These are phyloP conservation scores for Musa itinerans DNA, from an alignment of 176 grass and related monocot species.

Conservation along the genomic window DNA sequence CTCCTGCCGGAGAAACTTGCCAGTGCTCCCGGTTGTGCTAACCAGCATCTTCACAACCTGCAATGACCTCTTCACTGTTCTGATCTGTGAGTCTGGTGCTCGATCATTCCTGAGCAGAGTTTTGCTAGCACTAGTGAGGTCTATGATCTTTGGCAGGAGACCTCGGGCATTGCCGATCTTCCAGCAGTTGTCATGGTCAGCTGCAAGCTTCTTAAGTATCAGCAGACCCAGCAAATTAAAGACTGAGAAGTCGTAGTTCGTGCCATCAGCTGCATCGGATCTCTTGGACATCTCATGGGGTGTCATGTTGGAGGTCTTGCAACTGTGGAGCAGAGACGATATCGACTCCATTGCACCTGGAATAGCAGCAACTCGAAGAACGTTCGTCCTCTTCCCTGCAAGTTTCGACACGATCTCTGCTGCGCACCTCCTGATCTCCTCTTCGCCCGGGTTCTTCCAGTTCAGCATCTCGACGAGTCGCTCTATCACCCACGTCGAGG, in stretches of 20 bases:
- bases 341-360: constrained; percentile 58
- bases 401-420: constrained; percentile 29
- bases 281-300: neutral
- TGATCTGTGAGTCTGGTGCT: constrained; percentile 13
- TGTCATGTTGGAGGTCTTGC: neutral
- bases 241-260: constrained; percentile 24
- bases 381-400: constrained; percentile 20
- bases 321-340: constrained; percentile 43
- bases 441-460: constrained; percentile 28
- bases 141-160: constrained; percentile 46
- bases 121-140: constrained; percentile 34
- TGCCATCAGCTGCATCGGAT: neutral
- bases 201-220: constrained; percentile 46
- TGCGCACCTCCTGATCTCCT: constrained; percentile 20
- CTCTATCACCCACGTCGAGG: constrained; percentile 21
- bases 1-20: constrained; percentile 33
- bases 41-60: constrained; percentile 51
- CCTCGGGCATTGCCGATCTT: constrained; percentile 47
- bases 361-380: constrained; percentile 34
- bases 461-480: constrained; percentile 38
- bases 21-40: constrained; percentile 29
- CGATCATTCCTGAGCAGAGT: constrained; percentile 12
- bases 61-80: constrained; percentile 32
- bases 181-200: constrained; percentile 47
- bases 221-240: constrained; percentile 47